Evolutionary conservation across 2,329 filamentous ascomycete species (phyloP).

Genomic region (Pyrenophora teres): DNA sequence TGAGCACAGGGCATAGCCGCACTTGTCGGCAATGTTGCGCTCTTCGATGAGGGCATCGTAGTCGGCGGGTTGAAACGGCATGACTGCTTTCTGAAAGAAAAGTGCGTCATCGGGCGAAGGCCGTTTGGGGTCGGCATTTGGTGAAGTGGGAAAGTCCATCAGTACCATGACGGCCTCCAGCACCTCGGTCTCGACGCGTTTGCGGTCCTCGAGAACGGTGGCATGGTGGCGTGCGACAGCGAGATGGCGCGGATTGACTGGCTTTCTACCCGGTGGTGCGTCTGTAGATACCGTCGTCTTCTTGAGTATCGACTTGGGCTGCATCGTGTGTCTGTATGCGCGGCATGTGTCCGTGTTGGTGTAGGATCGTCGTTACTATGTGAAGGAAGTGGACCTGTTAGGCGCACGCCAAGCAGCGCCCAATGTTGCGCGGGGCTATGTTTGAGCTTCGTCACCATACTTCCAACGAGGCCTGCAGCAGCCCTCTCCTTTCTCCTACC

Average conservation of each 20-base stretch:
- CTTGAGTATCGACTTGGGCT: conserved; percentile 55
- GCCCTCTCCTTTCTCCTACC: conserved; percentile 13
- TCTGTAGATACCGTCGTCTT: conserved; percentile 19
- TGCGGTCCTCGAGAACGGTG: conserved; percentile 78
- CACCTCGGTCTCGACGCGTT: conserved; percentile 75
- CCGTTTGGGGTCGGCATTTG: conserved; percentile 55
- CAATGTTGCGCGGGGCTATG: conserved; percentile 21
- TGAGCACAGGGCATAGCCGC: conserved; percentile 82
- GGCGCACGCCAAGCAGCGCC: conserved; percentile 14
- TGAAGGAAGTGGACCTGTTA: conserved; percentile 11
- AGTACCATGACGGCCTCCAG: conserved; percentile 73
- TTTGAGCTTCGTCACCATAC: conserved; percentile 26
- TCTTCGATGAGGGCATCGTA: conserved; percentile 89
- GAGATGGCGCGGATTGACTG: conserved; percentile 50
- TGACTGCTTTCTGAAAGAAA: conserved; percentile 69
- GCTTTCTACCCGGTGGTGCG: conserved; percentile 29
- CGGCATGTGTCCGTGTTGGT: conserved; percentile 1
- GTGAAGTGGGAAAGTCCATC: conserved; percentile 64
- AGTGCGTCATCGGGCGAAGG: conserved; percentile 64
- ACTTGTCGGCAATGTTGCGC: conserved; percentile 79
- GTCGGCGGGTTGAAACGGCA: conserved; percentile 81
- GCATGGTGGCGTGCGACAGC: conserved; percentile 82
- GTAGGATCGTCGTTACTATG: conserved; percentile 12
- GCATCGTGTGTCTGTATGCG: conserved; percentile 26
- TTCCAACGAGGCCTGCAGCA: conserved; percentile 17